phyloP scores from a whole-genome alignment of 2,329 filamentous ascomycete genomes.

The Hymenoscyphus linearis region DNA sequence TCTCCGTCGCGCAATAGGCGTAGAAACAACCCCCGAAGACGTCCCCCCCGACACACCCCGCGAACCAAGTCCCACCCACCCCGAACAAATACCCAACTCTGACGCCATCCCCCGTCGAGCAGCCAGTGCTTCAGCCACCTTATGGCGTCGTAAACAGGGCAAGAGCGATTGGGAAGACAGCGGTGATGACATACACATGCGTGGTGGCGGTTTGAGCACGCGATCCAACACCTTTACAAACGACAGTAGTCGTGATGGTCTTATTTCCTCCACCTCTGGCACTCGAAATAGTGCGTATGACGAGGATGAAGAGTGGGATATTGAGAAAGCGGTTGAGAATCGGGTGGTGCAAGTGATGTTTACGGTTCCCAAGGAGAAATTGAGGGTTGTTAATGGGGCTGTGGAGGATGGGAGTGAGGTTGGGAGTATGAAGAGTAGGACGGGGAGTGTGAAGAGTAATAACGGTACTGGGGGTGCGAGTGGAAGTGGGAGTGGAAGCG shows the following conservation, averaged over 20 bases:
- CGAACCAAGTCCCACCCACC: constrained; percentile 25
- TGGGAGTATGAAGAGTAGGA: constrained; percentile 29
- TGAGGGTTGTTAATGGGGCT: constrained; percentile 86
- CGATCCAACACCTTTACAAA: constrained; percentile 23
- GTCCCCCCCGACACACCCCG: constrained; percentile 6
- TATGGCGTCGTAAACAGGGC: constrained; percentile 45
- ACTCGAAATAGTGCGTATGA: constrained; percentile 26
- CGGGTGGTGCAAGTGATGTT: constrained; percentile 81
- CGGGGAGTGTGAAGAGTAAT: constrained; percentile 20
- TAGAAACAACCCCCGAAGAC: neutral
- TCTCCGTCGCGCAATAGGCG: constrained; percentile 39
- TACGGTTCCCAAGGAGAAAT: constrained; percentile 79
- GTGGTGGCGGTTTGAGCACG: neutral
- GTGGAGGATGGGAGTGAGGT: constrained; percentile 40
- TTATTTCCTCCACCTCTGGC: neutral
- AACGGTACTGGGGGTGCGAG: neutral
- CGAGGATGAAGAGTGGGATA: constrained; percentile 59
- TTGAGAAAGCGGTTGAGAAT: constrained; percentile 66
- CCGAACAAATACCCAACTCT: constrained; percentile 9
- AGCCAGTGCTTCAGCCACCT: constrained; percentile 41
- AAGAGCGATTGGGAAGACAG: constrained; percentile 46
- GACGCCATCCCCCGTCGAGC: constrained; percentile 37
- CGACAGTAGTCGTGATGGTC: neutral
- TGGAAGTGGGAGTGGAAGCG: too few relatives aligned
- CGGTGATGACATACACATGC: constrained; percentile 7